phyloP scores from a whole-genome alignment of 2,329 filamentous ascomycete species.

The Epichloe typhina region DNA sequence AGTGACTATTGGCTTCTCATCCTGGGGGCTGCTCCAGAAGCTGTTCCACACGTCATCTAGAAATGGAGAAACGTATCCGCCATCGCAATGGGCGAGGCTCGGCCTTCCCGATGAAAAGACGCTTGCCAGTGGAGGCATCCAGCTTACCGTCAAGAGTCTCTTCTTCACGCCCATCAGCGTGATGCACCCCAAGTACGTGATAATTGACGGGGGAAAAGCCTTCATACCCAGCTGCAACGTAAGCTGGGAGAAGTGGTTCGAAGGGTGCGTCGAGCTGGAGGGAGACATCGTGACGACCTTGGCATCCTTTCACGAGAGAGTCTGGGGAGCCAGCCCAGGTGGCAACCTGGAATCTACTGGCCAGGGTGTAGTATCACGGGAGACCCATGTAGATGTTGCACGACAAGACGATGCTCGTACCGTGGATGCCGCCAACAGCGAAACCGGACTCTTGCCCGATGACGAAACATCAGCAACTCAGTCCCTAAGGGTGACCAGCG shows the following conservation, averaged over 20 bases:
- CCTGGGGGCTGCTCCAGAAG: conserved; percentile 58
- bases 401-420: neutral
- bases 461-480: conserved; percentile 16
- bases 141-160: conserved; percentile 60
- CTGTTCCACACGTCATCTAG: conserved; percentile 55
- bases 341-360: neutral
- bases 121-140: conserved; percentile 44
- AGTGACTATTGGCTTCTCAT: conserved; percentile 68
- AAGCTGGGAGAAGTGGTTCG: conserved; percentile 80
- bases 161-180: conserved; percentile 73
- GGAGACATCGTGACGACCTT: conserved; percentile 51
- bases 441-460: conserved; percentile 6
- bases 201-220: conserved; percentile 55
- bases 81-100: conserved; percentile 47
- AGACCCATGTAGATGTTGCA: neutral
- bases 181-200: conserved; percentile 77
- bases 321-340: conserved; percentile 43
- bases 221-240: conserved; percentile 73
- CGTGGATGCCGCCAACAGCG: conserved; percentile 3
- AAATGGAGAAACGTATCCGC: conserved; percentile 47
- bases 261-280: conserved; percentile 56
- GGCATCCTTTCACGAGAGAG: conserved; percentile 49
- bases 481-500: conserved; percentile 13
- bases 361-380: neutral
- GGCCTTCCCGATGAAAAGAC: conserved; percentile 45